Conservation (phyloP, 2,329 filamentous ascomycete species). For the Nemania sp. region DNA sequence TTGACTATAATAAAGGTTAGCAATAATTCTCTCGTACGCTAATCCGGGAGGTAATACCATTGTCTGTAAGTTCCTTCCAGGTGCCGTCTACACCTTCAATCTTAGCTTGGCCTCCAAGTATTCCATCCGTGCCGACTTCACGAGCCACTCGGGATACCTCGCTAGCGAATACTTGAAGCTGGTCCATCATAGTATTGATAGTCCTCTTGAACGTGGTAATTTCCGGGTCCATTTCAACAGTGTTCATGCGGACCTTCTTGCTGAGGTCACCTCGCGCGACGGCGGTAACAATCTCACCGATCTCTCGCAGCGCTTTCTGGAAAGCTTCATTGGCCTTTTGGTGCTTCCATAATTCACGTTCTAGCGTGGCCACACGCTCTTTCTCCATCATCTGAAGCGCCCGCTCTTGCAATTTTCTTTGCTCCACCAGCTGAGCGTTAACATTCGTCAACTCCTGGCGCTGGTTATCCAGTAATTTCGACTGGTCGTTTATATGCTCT, state of each 20-base stretch:
- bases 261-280: slow-evolving; percentile 95
- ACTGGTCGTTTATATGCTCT: slow-evolving; percentile 93
- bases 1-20: slow-evolving; percentile 67
- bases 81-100: slow-evolving; percentile 95
- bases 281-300: slow-evolving; percentile 96
- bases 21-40: slow-evolving; percentile 32
- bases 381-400: slow-evolving; percentile 86
- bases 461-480: slow-evolving; percentile 89
- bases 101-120: slow-evolving; percentile 91
- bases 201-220: slow-evolving; percentile 98
- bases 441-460: slow-evolving; percentile 87
- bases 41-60: slow-evolving; percentile 62
- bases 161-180: slow-evolving; percentile 94
- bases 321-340: slow-evolving; percentile 99
- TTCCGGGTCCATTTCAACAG: slow-evolving; percentile 96
- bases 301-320: slow-evolving; percentile 95
- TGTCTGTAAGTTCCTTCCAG: slow-evolving; percentile 96
- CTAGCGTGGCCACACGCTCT: slow-evolving; percentile 87
- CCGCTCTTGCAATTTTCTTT: slow-evolving; percentile 85
- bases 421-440: slow-evolving; percentile 85
- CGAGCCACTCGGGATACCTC: slow-evolving; percentile 94
- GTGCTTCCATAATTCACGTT: slow-evolving; percentile 95
- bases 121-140: slow-evolving; percentile 95
- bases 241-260: slow-evolving; percentile 96
- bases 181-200: slow-evolving; percentile 99